These are phyloP conservation scores for Gardenia jasminoides DNA, from an alignment of 257 asterid species.

Conservation along the genomic window DNA sequence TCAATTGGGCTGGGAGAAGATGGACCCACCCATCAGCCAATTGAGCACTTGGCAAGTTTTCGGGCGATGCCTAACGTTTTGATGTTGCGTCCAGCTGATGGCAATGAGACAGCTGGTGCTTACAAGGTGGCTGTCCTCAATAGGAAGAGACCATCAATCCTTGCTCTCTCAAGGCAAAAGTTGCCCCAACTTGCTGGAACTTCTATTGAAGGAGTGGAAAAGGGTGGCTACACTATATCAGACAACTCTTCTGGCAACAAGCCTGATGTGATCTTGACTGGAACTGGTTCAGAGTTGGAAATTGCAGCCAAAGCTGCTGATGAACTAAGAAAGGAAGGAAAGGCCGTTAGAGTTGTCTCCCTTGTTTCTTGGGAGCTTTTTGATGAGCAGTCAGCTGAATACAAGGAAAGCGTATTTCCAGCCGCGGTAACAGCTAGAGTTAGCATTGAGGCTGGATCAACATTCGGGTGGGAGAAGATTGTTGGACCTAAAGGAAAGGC, in stretches of 20 bases:
- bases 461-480: conserved; percentile 70
- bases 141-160: conserved; percentile 65
- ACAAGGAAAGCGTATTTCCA: conserved; percentile 75
- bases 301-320: conserved; percentile 67
- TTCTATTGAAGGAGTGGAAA: conserved; percentile 64
- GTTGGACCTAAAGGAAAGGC: conserved; percentile 71
- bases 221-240: conserved; percentile 63
- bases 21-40: conserved; percentile 79
- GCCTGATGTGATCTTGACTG: conserved; percentile 60
- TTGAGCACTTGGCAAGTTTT: conserved; percentile 74
- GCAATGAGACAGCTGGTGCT: conserved; percentile 82
- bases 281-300: conserved; percentile 77
- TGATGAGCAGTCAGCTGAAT: conserved; percentile 63
- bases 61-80: conserved; percentile 75
- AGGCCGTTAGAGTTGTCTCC: conserved; percentile 73
- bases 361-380: conserved; percentile 81
- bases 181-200: conserved; percentile 62
- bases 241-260: conserved; percentile 59
- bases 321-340: conserved; percentile 75
- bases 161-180: conserved; percentile 68
- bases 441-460: conserved; percentile 79
- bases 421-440: conserved; percentile 61
- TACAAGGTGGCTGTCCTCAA: conserved; percentile 72
- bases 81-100: conserved; percentile 88
- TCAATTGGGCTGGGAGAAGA: conserved; percentile 77